Evolutionary conservation across 1,284 basidiomycete species (phyloP).

Genomic region (Takashimella koratensis): DNA sequence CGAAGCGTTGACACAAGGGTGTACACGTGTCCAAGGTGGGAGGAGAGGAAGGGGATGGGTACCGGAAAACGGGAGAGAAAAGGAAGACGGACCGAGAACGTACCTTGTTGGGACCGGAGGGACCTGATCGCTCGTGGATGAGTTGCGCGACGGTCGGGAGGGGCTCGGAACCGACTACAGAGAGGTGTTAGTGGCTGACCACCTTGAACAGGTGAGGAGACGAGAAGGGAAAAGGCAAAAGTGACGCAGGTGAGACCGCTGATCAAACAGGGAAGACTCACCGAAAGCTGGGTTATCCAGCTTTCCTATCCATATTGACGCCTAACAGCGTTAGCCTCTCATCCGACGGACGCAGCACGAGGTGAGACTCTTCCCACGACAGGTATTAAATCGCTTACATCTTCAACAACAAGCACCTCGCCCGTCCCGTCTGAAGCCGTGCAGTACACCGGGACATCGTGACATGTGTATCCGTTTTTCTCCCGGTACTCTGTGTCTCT

Average conservation of each 20-base stretch:
- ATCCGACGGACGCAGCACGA: too few species aligned
- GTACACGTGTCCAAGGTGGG: too few species aligned
- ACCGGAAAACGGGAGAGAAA: too few species aligned
- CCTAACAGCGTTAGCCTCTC: conserved; percentile 10
- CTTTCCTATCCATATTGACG: conserved; percentile 39
- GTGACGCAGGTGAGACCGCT: too few species aligned
- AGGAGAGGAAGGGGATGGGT: too few species aligned
- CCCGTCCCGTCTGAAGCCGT: conserved; percentile 8
- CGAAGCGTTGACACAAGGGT: too few species aligned
- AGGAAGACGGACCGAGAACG: not conserved
- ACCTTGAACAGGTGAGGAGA: too few species aligned
- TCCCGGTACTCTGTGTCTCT: conserved; percentile 29
- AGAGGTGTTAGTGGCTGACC: too few species aligned
- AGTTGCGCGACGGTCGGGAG: conserved; percentile 19
- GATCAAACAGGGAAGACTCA: conserved; percentile 11
- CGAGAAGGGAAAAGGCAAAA: too few species aligned
- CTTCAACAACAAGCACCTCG: conserved; percentile 24
- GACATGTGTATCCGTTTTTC: conserved; percentile 43
- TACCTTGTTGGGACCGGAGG: conserved; percentile 41
- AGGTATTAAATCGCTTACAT: too few species aligned
- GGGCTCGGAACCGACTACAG: conserved; percentile 39
- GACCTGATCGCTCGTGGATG: conserved; percentile 30
- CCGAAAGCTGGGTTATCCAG: conserved; percentile 41
- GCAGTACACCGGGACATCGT: conserved; percentile 33
- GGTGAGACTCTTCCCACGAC: too few species aligned